Percentiles rank a stretch among this genome's conserved stretches.
Conservation (phyloP, 2,329 filamentous ascomycete species). For the Trichoderma lentiforme region DNA sequence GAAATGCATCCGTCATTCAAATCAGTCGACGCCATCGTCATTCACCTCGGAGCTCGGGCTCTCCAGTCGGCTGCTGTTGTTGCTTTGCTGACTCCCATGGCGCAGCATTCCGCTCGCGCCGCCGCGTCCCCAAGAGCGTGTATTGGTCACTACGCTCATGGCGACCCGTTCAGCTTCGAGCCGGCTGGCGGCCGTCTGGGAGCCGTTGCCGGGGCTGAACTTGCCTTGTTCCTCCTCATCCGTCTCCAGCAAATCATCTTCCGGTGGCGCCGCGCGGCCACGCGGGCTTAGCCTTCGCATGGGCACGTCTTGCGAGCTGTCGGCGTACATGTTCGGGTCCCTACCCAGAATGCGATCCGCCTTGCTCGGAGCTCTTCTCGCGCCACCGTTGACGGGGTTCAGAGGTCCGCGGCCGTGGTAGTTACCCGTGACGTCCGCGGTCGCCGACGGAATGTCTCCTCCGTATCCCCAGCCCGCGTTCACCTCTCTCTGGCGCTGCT, state of each 20-base stretch:
- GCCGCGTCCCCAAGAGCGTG: slow-evolving; percentile 36
- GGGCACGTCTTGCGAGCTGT: slow-evolving; percentile 43
- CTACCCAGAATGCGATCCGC: slow-evolving; percentile 57
- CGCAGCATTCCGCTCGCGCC: slow-evolving; percentile 44
- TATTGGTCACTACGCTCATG: slow-evolving; percentile 42
- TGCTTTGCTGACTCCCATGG: slow-evolving; percentile 32
- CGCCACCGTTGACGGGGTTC: slow-evolving; percentile 26
- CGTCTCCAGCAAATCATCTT: slow-evolving; percentile 41
- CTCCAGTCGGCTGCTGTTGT: slow-evolving; percentile 20
- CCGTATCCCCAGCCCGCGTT: slow-evolving; percentile 63
- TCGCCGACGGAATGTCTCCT: slow-evolving; percentile 21
- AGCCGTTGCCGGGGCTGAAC: not conserved
- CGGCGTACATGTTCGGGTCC: slow-evolving; percentile 53
- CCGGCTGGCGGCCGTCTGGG: not conserved
- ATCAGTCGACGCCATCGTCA: slow-evolving; percentile 34
- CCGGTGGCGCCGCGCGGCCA: slow-evolving; percentile 39
- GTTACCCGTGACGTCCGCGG: slow-evolving; percentile 20
- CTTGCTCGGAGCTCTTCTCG: slow-evolving; percentile 48
- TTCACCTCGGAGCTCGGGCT: slow-evolving; percentile 22
- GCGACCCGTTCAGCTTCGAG: slow-evolving; percentile 43
- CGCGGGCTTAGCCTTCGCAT: slow-evolving; percentile 47
- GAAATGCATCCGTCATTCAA: slow-evolving; percentile 20
- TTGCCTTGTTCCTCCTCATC: slow-evolving; percentile 33
- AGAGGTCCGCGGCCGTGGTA: slow-evolving; percentile 24
- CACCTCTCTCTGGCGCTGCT: slow-evolving; percentile 61